Evolutionary conservation across 2,329 filamentous ascomycete genomes (phyloP).

Genomic region (Sarocladium strictum): DNA sequence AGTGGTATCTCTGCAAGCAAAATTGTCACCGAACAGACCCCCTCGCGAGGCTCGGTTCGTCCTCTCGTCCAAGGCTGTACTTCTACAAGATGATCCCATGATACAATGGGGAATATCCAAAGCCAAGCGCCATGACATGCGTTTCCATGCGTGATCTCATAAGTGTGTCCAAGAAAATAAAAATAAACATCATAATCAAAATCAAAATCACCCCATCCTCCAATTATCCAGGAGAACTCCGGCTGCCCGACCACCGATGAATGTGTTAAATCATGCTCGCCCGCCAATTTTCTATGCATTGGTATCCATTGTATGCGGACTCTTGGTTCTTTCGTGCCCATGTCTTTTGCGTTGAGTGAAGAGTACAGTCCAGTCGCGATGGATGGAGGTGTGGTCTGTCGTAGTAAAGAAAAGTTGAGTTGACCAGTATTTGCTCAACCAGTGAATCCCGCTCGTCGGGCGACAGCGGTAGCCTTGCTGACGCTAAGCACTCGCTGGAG

Average conservation of each 20-base stretch:
- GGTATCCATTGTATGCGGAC: slow-evolving; percentile 8
- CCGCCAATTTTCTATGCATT: slow-evolving; percentile 3
- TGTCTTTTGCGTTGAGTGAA: background rate
- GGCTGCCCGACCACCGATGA: background rate
- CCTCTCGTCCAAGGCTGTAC: slow-evolving; percentile 2
- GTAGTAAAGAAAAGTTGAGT: background rate
- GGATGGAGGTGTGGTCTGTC: background rate
- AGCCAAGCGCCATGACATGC: slow-evolving; percentile 8
- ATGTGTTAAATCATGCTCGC: slow-evolving; percentile 7
- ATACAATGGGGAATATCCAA: background rate
- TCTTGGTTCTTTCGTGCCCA: background rate
- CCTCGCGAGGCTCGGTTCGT: background rate
- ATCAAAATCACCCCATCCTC: background rate
- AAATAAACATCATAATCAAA: background rate
- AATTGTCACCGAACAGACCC: slow-evolving; percentile 1
- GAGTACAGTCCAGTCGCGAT: background rate
- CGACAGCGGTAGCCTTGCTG: slow-evolving; percentile 11
- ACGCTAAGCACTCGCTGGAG: slow-evolving; percentile 34
- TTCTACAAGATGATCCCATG: slow-evolving; percentile 3
- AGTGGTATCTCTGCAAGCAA: slow-evolving; percentile 7
- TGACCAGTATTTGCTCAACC: background rate
- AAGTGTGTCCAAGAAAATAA: slow-evolving; percentile 6
- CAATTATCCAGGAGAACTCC: slow-evolving; percentile 5
- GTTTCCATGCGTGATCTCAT: slow-evolving; percentile 8
- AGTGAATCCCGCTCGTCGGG: background rate